phyloP scores from a whole-genome alignment of 148 eudicot species.

The Rheum nobile region DNA sequence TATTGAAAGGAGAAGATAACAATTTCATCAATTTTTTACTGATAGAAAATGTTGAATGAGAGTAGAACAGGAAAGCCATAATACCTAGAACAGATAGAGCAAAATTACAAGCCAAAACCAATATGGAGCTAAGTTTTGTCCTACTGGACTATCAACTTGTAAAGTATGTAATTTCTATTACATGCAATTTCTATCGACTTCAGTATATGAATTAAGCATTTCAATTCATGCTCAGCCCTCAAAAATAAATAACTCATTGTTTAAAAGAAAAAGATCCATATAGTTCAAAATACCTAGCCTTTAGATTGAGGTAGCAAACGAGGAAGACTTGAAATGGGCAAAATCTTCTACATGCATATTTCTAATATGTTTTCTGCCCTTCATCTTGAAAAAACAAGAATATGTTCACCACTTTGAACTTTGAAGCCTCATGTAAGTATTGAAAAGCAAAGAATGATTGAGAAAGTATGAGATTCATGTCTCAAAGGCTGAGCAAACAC shows the following conservation, averaged over 20 bases:
- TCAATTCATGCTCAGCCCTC: neutral
- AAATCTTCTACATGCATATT: neutral
- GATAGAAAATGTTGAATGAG: neutral
- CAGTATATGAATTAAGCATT: neutral
- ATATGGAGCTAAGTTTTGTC: neutral
- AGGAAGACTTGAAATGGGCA: neutral
- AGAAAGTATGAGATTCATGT: neutral
- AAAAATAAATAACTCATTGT: neutral
- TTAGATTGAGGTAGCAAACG: neutral
- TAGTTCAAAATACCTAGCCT: neutral
- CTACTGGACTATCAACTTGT: neutral
- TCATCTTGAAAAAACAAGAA: neutral
- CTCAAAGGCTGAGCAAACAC: slow-evolving; percentile 16
- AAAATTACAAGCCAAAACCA: neutral
- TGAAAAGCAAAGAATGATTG: neutral
- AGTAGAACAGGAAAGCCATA: neutral
- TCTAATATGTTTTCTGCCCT: neutral
- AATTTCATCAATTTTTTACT: neutral
- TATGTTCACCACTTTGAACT: neutral
- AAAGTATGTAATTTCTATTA: neutral
- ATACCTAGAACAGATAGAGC: neutral
- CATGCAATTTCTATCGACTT: neutral
- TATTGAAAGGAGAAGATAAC: too few relatives aligned
- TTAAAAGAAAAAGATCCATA: neutral
- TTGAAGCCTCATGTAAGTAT: neutral